phyloP scores from a whole-genome alignment of 148 eudicot genomes.

The Oxyria digyna region DNA sequence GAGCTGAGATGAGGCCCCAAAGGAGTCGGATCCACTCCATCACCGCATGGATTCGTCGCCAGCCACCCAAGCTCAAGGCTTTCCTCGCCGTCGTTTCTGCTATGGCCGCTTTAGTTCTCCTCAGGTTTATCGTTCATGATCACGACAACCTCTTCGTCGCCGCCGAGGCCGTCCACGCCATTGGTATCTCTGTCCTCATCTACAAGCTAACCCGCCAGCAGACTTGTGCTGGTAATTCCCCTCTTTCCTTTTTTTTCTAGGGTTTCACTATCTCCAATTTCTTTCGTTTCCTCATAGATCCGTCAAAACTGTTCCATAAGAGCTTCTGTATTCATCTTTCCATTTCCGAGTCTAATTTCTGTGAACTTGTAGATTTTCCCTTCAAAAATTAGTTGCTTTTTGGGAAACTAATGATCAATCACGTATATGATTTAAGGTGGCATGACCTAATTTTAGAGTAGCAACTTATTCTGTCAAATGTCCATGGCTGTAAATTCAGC shows the following conservation, averaged over 20 bases:
- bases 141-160: constrained; percentile 56
- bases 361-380: too few species aligned
- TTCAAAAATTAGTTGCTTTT: too few species aligned
- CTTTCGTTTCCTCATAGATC: too few species aligned
- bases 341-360: background rate
- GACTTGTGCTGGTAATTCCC: constrained; percentile 42
- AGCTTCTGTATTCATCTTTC: too few species aligned
- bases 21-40: constrained; percentile 30
- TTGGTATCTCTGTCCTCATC: constrained; percentile 43
- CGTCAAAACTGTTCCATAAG: too few species aligned
- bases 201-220: constrained; percentile 46
- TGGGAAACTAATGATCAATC: too few species aligned
- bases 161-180: constrained; percentile 57
- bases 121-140: constrained; percentile 38
- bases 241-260: background rate
- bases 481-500: too few species aligned
- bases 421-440: background rate
- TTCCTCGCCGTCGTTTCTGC: constrained; percentile 30
- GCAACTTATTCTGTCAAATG: too few species aligned
- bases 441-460: too few species aligned
- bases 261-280: background rate
- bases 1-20: too few species aligned
- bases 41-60: constrained; percentile 37
- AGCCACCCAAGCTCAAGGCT: constrained; percentile 48
- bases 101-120: constrained; percentile 27